phyloP scores from a whole-genome alignment of 345 rosid species.

The Cochlearia excelsa region DNA sequence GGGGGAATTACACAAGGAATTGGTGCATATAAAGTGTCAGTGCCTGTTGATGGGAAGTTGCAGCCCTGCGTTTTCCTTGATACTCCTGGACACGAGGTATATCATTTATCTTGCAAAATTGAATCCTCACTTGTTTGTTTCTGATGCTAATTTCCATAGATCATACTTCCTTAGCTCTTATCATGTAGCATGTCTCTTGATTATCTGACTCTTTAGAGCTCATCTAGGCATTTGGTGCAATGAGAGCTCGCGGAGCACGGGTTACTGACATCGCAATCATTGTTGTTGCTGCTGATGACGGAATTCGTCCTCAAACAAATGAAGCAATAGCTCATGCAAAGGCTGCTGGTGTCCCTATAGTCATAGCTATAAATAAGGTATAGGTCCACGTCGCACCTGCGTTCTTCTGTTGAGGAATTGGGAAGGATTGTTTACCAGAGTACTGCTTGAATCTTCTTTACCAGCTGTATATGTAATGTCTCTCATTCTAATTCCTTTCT shows the following conservation, averaged over 20 bases:
- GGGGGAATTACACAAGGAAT: conserved; percentile 99
- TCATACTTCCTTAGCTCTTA: conserved; percentile 4
- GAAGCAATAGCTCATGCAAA: conserved; percentile 99
- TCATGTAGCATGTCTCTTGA: conserved; percentile 16
- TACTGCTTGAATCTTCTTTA: conserved; percentile 19
- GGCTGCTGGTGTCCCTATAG: conserved; percentile 93
- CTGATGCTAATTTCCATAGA: conserved; percentile 11
- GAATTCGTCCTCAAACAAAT: conserved; percentile 95
- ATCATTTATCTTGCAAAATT: conserved; percentile 15
- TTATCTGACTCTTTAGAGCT: conserved; percentile 33
- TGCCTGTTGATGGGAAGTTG: conserved; percentile 75
- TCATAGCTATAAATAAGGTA: conserved; percentile 93
- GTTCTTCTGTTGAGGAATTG: conserved; percentile 1
- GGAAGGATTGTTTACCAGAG: conserved; percentile 18
- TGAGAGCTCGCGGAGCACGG: conserved; percentile 99
- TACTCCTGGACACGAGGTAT: conserved; percentile 99
- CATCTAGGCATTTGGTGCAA: conserved; percentile 96
- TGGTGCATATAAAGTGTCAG: conserved; percentile 83
- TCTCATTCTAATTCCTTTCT: conserved; percentile 21
- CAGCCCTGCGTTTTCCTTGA: conserved; percentile 94
- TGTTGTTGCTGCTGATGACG: conserved; percentile 99
- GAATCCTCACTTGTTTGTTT: conserved; percentile 11
- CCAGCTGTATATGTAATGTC: conserved; percentile 25
- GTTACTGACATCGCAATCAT: conserved; percentile 93
- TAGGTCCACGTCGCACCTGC: conserved; percentile 14